Conservation (phyloP, 495 filamentous ascomycete species). For the Penicillium turbatum region DNA sequence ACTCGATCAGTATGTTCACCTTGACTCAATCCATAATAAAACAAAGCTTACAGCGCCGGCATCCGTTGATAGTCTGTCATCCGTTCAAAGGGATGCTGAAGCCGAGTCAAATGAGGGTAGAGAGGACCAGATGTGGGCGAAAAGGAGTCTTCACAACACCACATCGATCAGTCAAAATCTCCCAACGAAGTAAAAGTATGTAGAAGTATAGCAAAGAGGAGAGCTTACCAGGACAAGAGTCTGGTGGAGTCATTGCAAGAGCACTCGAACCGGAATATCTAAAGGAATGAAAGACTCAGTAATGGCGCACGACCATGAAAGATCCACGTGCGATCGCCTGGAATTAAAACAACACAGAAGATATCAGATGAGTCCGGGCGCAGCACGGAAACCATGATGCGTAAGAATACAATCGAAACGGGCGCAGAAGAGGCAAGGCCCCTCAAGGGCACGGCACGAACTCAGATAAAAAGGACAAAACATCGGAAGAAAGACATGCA, state of each 20-base stretch:
- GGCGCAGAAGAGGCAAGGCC: conserved; percentile 9
- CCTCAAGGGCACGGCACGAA: conserved; percentile 14
- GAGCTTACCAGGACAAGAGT: conserved; percentile 45
- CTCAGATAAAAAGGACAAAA: conserved; percentile 22
- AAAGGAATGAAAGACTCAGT: conserved; percentile 15
- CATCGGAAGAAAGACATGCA: conserved; percentile 30
- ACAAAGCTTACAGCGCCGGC: conserved; percentile 39
- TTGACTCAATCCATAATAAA: not conserved
- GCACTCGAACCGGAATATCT: conserved; percentile 40
- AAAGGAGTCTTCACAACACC: conserved; percentile 35
- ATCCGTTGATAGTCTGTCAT: conserved; percentile 42
- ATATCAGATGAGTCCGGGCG: conserved; percentile 12
- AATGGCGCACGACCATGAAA: conserved; percentile 18
- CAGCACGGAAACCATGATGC: conserved; percentile 18
- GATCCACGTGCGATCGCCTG: conserved; percentile 3
- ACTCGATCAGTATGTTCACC: conserved; percentile 15
- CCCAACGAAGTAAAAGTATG: not conserved
- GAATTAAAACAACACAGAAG: conserved; percentile 7
- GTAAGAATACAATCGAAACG: conserved; percentile 12
- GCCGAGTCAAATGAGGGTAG: conserved; percentile 36
- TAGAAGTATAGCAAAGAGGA: no score
- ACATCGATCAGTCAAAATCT: conserved; percentile 13
- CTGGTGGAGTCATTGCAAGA: conserved; percentile 45
- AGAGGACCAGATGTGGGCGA: conserved; percentile 36
- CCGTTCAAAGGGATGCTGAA: conserved; percentile 36